phyloP scores from a whole-genome alignment of 352 stramenopile genomes.

The Phytopythium chamaehyphon region DNA sequence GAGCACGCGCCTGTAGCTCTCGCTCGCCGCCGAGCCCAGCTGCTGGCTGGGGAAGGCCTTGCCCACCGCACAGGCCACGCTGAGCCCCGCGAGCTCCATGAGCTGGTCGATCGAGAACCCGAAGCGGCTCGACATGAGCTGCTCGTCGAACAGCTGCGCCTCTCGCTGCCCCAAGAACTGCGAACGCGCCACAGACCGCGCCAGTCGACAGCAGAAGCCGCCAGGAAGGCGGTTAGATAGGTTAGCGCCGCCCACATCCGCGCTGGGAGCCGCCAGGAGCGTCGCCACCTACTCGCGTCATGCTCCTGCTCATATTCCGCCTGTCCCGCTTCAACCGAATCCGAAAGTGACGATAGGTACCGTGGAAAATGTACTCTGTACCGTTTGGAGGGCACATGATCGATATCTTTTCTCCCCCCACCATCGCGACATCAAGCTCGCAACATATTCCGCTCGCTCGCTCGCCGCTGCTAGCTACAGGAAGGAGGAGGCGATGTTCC shows the following conservation, averaged over 20 bases:
- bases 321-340: constrained; percentile 2
- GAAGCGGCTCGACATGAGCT: constrained; percentile 84
- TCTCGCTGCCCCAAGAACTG: constrained; percentile 72
- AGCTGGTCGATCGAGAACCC: constrained; percentile 96
- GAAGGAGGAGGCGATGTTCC: constrained; percentile 87
- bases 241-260: no score
- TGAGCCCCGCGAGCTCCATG: constrained; percentile 98
- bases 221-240: background rate
- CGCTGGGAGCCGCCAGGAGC: background rate
- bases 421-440: no score
- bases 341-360: constrained; percentile 2
- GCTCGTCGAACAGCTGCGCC: constrained; percentile 82
- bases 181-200: background rate
- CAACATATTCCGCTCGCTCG: no score
- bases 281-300: constrained; percentile 7
- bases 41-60: constrained; percentile 48
- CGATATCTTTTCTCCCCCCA: no score
- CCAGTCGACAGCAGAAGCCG: background rate
- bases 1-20: constrained; percentile 61
- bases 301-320: constrained; percentile 1
- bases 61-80: constrained; percentile 89
- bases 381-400: no score
- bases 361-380: no score
- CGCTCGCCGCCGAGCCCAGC: background rate
- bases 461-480: background rate